A percentile compares a stretch with the other conserved stretches of the same genome.
Evolutionary conservation across 192 early-diverging fungal genomes (phyloP).

Genomic region (Haplosporangium gracile): DNA sequence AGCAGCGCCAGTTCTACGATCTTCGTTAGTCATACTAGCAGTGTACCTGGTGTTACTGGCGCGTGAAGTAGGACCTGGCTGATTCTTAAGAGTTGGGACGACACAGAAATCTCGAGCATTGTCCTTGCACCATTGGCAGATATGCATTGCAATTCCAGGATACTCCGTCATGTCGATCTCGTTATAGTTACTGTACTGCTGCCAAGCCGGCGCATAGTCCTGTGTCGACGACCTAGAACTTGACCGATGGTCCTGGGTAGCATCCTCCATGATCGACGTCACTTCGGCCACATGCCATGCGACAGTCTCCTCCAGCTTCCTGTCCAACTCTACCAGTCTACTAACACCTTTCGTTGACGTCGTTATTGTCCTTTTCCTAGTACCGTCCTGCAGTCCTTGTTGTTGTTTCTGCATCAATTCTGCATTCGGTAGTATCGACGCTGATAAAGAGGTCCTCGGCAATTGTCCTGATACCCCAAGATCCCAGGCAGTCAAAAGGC

Average conservation of each 20-base stretch:
- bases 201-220: neutral
- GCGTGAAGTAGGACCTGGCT: neutral
- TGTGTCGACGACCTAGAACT: no score
- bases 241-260: neutral
- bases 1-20: neutral
- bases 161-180: neutral
- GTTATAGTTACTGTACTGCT: neutral
- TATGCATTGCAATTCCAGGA: neutral
- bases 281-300: neutral
- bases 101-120: neutral
- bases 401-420: no score
- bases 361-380: no score
- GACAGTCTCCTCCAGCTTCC: neutral
- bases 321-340: neutral
- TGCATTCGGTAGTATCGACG: no score
- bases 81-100: neutral
- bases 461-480: no score
- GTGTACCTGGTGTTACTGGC: neutral
- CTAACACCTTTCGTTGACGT: neutral
- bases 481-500: no score
- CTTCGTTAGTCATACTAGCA: neutral
- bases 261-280: neutral
- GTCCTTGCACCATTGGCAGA: neutral
- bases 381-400: no score
- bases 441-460: no score